phyloP scores from a whole-genome alignment of 768 basidiomycete species.

The Rhodosporidiobolus odoratus region DNA sequence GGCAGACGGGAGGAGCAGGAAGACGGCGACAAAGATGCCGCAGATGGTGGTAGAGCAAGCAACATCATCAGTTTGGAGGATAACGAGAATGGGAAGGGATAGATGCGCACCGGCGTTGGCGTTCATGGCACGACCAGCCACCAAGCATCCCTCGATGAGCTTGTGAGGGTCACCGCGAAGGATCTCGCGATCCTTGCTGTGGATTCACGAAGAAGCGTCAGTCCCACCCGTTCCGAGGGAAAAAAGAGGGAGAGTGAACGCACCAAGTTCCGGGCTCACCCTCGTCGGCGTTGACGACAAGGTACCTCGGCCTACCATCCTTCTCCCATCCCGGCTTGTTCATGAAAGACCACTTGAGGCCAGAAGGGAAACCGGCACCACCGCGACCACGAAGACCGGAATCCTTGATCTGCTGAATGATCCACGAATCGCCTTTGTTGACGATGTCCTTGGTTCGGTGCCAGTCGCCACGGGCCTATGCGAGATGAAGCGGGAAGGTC shows the following conservation, averaged over 20 bases:
- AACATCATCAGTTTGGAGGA: no score
- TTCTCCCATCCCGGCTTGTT: constrained; percentile 99
- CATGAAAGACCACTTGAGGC: constrained; percentile 94
- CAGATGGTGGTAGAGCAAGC: no score
- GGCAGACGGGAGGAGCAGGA: not conserved
- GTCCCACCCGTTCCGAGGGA: not conserved
- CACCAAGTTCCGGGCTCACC: constrained; percentile 92
- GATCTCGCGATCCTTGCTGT: constrained; percentile 88
- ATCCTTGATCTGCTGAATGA: constrained; percentile 92
- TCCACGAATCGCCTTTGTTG: constrained; percentile 91
- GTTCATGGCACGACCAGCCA: constrained; percentile 95
- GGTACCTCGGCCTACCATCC: constrained; percentile 80
- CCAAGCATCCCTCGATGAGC: constrained; percentile 92
- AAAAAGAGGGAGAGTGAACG: not conserved
- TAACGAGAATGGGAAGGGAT: not conserved
- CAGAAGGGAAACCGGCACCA: constrained; percentile 93
- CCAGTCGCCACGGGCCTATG: constrained; percentile 90
- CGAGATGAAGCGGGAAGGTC: not conserved
- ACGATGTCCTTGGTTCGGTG: constrained; percentile 95
- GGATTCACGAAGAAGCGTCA: no score
- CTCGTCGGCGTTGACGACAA: constrained; percentile 97
- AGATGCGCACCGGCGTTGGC: constrained; percentile 61
- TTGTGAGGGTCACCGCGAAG: constrained; percentile 97
- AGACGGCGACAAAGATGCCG: not conserved
- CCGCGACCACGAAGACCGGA: constrained; percentile 92